Evolutionary conservation across 192 early-diverging fungal genomes (phyloP).

Genomic region (Geranomyces variabilis): DNA sequence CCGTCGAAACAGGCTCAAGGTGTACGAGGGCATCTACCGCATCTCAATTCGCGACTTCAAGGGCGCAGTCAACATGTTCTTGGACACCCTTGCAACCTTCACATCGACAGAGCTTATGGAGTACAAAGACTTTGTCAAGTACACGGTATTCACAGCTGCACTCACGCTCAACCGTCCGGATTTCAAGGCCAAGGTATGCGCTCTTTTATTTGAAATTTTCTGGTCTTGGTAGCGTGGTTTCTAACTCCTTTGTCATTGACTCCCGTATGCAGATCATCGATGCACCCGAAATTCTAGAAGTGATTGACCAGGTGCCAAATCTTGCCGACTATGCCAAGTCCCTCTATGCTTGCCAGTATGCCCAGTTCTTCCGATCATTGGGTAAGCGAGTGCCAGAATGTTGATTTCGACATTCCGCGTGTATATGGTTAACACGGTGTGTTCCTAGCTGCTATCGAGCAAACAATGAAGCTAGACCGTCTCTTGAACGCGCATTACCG

Average conservation of each 20-base stretch:
- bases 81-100: slow-evolving; percentile 96
- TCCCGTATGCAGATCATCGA: slow-evolving; percentile 70
- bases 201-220: neutral
- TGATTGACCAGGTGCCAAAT: slow-evolving; percentile 85
- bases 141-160: slow-evolving; percentile 85
- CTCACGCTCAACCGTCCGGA: slow-evolving; percentile 89
- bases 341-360: slow-evolving; percentile 90
- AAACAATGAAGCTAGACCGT: slow-evolving; percentile 70
- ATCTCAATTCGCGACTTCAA: slow-evolving; percentile 97
- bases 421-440: neutral
- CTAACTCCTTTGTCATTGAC: neutral
- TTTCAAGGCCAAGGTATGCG: slow-evolving; percentile 86
- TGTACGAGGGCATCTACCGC: slow-evolving; percentile 90
- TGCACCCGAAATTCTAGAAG: slow-evolving; percentile 96
- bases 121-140: slow-evolving; percentile 95
- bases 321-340: slow-evolving; percentile 82
- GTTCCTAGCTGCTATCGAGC: slow-evolving; percentile 54
- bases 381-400: slow-evolving; percentile 44
- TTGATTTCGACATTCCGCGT: neutral
- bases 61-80: slow-evolving; percentile 82
- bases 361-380: slow-evolving; percentile 88
- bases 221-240: no score
- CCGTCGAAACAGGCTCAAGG: slow-evolving; percentile 96
- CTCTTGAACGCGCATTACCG: slow-evolving; percentile 86
- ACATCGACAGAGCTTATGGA: slow-evolving; percentile 97